A percentile compares a stretch with the other conserved stretches of the same genome.
Evolutionary conservation across 805 yeast species (phyloP).

Genomic region (Metschnikowia peoriensis): DNA sequence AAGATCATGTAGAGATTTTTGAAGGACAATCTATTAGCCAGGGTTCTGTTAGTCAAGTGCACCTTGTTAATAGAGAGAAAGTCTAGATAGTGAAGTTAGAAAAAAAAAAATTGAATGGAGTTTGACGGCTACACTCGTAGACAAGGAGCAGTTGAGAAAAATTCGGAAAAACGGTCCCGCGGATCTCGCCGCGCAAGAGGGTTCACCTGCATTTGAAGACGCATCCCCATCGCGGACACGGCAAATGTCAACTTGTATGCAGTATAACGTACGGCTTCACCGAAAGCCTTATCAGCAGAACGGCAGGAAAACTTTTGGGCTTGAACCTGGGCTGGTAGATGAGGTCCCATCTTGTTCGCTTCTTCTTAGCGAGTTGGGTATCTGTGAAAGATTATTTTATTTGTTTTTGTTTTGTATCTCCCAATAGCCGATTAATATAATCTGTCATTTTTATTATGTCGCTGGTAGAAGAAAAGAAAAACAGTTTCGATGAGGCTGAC

Average conservation of each 20-base stretch:
- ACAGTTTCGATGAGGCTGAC: constrained; percentile 3
- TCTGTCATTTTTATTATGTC: not conserved
- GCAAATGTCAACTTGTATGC: not conserved
- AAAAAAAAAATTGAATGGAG: too few relatives aligned
- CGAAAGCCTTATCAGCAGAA: not conserved
- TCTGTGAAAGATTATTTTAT: not conserved
- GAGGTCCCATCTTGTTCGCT: not conserved
- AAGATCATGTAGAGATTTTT: constrained; percentile 8
- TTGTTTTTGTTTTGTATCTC: not conserved
- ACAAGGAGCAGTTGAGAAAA: not conserved
- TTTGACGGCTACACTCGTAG: too few relatives aligned
- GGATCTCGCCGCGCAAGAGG: too few relatives aligned
- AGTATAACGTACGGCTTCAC: not conserved
- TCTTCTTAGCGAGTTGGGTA: not conserved
- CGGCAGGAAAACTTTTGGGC: not conserved
- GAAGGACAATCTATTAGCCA: constrained; percentile 13
- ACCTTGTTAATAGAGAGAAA: constrained; percentile 12
- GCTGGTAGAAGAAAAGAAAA: constrained; percentile 2
- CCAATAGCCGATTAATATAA: not conserved
- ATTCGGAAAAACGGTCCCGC: too few relatives aligned
- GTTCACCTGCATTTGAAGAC: not conserved
- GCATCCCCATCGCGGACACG: not conserved
- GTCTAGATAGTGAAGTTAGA: not conserved
- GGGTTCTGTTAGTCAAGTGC: constrained; percentile 10
- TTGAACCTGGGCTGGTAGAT: not conserved